Evolutionary conservation across 2,329 filamentous ascomycete species (phyloP), one percentile per base, ranked within the genome.

Genomic region (Didymella exigua): DNA sequence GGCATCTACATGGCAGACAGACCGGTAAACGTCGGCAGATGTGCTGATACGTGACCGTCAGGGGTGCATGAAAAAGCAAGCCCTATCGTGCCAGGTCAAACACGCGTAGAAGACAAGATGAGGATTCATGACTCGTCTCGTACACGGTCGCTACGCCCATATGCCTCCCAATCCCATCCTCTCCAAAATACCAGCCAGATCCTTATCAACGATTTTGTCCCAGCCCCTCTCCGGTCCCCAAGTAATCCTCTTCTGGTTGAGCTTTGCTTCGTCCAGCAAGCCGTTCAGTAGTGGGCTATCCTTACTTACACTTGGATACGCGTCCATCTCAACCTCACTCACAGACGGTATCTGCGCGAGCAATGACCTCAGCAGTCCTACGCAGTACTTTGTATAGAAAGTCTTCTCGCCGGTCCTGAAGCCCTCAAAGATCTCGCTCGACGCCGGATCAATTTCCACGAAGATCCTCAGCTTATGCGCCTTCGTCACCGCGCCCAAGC

Each of bases 161-260:
- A 57, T 44, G 1, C 44, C 58, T 16, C 57, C 61, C 16, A 68
- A 30, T 0, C 66, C 65, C 60, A 71, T 59, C 44, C 66, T 70
- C 52, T 67, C 54, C 49, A 73, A 16, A 26, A 70, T 65, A 8
- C 58, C 50, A 2, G 53, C 70, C 27, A 73, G 18, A 49, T 70
- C 67, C 14, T 65, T 62, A 10, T 73, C 72, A 2, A 69, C 68
- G 8, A 71, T 65, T 48, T 66, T 64, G 6, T 79, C 79, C 89
- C 88, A 91, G 3, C 86, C 86, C 54, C 86, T 78, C 63, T 86
- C 80, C 0, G 86, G 83, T 0, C 89, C 89, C 87, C 88, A 93
- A 16, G 76, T 76, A n/a, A 91, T 79, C 34, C 73, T 74, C 59
- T 83, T 81, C 21, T 81, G 75, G 16, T 79, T 77, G 7, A 78